Conservation (phyloP, 148 eudicot genomes). For the Nyssa sinensis region DNA sequence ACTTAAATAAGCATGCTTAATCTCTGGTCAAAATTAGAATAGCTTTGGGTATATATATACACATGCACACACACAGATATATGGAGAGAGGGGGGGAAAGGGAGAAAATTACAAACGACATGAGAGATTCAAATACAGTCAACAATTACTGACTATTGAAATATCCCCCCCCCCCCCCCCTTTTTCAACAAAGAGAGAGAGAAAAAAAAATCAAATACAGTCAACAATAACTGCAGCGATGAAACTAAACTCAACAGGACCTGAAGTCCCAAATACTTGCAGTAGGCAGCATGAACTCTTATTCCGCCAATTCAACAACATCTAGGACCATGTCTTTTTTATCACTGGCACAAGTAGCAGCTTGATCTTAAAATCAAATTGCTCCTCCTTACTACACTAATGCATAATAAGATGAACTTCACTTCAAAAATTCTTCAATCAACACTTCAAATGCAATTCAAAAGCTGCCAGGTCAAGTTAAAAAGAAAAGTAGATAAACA, state of each 20-base stretch:
- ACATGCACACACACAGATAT: no score
- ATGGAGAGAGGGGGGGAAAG: background rate
- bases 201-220: background rate
- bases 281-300: conserved; percentile 1
- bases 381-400: background rate
- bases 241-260: background rate
- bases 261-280: background rate
- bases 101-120: background rate
- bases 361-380: background rate
- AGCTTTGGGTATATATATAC: background rate
- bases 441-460: background rate
- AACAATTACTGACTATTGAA: background rate
- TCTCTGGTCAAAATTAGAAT: no score
- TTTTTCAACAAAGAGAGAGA: background rate
- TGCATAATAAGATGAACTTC: background rate
- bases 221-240: background rate
- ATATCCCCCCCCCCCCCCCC: no score
- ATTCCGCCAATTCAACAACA: background rate
- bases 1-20: no score
- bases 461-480: no score
- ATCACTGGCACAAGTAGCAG: background rate
- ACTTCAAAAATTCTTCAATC: conserved; percentile 1
- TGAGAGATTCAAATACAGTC: background rate
- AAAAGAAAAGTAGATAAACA: no score
- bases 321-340: background rate